A percentile compares a stretch with the other conserved stretches of the same genome.
Evolutionary conservation across 768 basidiomycete genomes (phyloP).

Genomic region (Tulasnella sp.): DNA sequence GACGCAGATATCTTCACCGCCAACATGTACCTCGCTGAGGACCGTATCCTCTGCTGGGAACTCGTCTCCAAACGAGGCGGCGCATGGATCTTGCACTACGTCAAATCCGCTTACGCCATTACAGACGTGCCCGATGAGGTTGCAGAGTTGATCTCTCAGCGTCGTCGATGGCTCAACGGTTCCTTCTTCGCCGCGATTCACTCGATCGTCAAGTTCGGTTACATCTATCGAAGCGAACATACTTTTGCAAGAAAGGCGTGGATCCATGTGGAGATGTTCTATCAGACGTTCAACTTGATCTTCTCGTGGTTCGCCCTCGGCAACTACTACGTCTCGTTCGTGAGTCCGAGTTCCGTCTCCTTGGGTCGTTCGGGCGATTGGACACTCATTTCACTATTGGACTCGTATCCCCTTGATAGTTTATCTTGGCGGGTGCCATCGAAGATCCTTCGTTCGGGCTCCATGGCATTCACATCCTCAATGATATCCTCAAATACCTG

Average conservation of each 20-base stretch:
- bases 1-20: slow-evolving; percentile 89
- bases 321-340: slow-evolving; percentile 87
- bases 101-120: slow-evolving; percentile 86
- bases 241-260: slow-evolving; percentile 76
- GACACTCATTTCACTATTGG: not conserved
- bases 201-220: slow-evolving; percentile 85
- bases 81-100: slow-evolving; percentile 91
- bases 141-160: slow-evolving; percentile 89
- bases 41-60: slow-evolving; percentile 95
- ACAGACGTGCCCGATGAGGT: slow-evolving; percentile 93
- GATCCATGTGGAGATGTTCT: slow-evolving; percentile 91
- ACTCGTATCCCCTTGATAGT: slow-evolving; percentile 23
- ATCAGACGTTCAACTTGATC: slow-evolving; percentile 82
- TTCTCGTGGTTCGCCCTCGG: slow-evolving; percentile 90
- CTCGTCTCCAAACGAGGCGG: slow-evolving; percentile 89
- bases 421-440: slow-evolving; percentile 63
- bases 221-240: slow-evolving; percentile 88
- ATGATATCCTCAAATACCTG: slow-evolving; percentile 72
- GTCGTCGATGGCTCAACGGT: slow-evolving; percentile 93
- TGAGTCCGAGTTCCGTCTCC: slow-evolving; percentile 24
- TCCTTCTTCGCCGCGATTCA: slow-evolving; percentile 98
- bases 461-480: slow-evolving; percentile 59
- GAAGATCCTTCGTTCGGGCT: slow-evolving; percentile 55
- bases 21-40: slow-evolving; percentile 94
- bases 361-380: not conserved